These are phyloP conservation scores for Xylaria sp. DNA, from an alignment of 2,329 filamentous ascomycete species.

Conservation along the genomic window DNA sequence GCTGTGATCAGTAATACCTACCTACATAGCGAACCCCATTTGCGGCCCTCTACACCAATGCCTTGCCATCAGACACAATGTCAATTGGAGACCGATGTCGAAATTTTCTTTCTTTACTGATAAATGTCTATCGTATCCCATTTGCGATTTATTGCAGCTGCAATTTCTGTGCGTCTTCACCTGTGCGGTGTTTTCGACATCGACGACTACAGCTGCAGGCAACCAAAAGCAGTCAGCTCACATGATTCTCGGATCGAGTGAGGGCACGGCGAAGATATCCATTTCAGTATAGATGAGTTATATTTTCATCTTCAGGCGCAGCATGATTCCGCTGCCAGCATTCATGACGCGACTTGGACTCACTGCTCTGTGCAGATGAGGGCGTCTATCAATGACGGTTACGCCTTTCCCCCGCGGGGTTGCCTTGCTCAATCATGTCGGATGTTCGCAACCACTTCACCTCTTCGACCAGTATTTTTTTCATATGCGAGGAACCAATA, in stretches of 20 bases:
- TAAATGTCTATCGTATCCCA: not conserved
- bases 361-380: not conserved
- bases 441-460: not conserved
- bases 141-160: not conserved
- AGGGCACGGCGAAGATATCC: not conserved
- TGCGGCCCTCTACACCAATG: not conserved
- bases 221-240: not conserved
- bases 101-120: not conserved
- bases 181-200: not conserved
- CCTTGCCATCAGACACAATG: not conserved
- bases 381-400: not conserved
- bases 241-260: not conserved
- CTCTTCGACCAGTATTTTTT: not conserved
- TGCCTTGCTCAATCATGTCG: not conserved
- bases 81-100: not conserved
- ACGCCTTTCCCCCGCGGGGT: not conserved
- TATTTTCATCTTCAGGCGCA: not conserved
- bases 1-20: not conserved
- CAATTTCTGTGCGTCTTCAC: not conserved
- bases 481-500: not conserved
- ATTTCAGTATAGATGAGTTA: not conserved
- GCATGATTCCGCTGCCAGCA: not conserved
- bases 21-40: not conserved
- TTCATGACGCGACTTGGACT: too few relatives aligned
- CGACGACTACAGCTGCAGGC: not conserved